These are phyloP conservation scores for Yarrowia divulgata DNA, from an alignment of 805 yeast genomes.

Conservation along the genomic window DNA sequence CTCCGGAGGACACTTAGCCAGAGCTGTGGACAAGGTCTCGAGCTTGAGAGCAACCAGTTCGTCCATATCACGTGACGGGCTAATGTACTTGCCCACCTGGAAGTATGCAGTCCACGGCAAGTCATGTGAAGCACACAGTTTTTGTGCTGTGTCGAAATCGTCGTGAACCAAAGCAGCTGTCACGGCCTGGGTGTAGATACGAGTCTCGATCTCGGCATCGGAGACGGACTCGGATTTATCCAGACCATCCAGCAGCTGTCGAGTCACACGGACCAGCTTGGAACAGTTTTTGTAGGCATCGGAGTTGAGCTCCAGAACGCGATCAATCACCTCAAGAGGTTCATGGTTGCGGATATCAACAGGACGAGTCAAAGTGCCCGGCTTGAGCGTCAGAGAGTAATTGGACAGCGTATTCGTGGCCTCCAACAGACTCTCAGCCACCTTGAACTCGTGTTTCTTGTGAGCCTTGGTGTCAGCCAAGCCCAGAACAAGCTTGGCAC, in stretches of 20 bases:
- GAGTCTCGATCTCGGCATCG: constrained; percentile 38
- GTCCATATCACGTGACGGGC: constrained; percentile 55
- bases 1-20: constrained; percentile 61
- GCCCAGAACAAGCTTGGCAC: constrained; percentile 49
- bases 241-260: constrained; percentile 40
- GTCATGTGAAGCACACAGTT: constrained; percentile 45
- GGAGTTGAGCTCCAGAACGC: constrained; percentile 48
- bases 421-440: constrained; percentile 44
- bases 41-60: constrained; percentile 59
- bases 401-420: constrained; percentile 47
- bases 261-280: constrained; percentile 43
- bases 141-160: constrained; percentile 67
- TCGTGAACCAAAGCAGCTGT: constrained; percentile 69
- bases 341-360: constrained; percentile 45
- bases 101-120: constrained; percentile 72
- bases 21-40: constrained; percentile 59
- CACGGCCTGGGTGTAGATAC: constrained; percentile 57
- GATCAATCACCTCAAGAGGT: constrained; percentile 46
- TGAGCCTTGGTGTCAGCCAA: constrained; percentile 41
- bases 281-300: constrained; percentile 47
- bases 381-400: constrained; percentile 47
- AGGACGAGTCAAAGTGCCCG: constrained; percentile 47
- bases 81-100: constrained; percentile 68
- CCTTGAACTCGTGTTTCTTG: constrained; percentile 40
- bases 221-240: constrained; percentile 26